phyloP scores from a whole-genome alignment of 768 basidiomycete genomes.

The Leccinellum luteum region DNA sequence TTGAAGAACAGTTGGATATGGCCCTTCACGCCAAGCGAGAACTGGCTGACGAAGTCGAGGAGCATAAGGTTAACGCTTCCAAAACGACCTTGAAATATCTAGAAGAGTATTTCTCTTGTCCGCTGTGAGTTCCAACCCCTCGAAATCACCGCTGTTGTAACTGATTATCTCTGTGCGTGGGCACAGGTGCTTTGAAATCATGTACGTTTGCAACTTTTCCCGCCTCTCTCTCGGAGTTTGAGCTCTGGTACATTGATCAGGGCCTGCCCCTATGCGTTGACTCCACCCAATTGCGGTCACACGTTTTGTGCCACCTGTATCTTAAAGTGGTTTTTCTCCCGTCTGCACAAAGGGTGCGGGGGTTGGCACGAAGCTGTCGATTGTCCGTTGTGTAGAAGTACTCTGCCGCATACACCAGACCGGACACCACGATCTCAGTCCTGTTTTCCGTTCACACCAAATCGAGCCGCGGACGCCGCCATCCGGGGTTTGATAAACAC shows the following conservation, averaged over 20 bases:
- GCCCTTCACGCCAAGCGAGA: conserved; percentile 43
- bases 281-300: conserved; percentile 59
- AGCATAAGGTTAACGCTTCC: conserved; percentile 33
- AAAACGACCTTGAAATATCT: conserved; percentile 47
- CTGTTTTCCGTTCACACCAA: conserved; percentile 64
- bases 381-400: conserved; percentile 63
- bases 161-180: conserved; percentile 8
- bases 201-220: conserved; percentile 32
- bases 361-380: conserved; percentile 66
- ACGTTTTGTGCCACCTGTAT: conserved; percentile 68
- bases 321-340: conserved; percentile 67
- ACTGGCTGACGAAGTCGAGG: conserved; percentile 38
- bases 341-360: conserved; percentile 59
- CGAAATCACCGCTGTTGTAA: conserved; percentile 3
- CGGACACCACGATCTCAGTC: conserved; percentile 45
- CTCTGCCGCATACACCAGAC: conserved; percentile 52
- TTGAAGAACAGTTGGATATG: conserved; percentile 39
- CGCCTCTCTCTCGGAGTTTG: conserved; percentile 4
- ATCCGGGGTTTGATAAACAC: conserved; percentile 52
- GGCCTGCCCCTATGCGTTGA: conserved; percentile 56
- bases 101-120: conserved; percentile 64
- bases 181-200: conserved; percentile 60
- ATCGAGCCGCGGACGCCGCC: conserved; percentile 52
- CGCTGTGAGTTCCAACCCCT: conserved; percentile 44
- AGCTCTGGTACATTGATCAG: conserved; percentile 16